Evolutionary conservation across 495 filamentous ascomycete species (phyloP).

Genomic region (Acidiella bohemica): DNA sequence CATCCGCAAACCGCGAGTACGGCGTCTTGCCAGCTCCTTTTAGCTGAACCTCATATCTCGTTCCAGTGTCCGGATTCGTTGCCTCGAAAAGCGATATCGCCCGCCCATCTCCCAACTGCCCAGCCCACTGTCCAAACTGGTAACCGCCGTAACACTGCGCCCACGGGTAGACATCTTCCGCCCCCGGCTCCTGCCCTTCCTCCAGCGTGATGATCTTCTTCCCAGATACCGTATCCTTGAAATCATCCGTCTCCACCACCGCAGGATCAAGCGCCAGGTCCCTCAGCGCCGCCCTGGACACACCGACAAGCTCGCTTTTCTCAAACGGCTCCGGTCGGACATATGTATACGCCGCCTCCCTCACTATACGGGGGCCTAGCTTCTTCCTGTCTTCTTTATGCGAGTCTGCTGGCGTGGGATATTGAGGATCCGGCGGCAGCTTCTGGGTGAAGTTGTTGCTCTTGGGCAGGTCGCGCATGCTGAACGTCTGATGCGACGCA

Average conservation of each 20-base stretch:
- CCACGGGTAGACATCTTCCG: constrained; percentile 78
- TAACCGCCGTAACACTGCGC: constrained; percentile 93
- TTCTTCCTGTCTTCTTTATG: constrained; percentile 62
- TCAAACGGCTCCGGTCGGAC: constrained; percentile 63
- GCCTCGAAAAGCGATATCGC: constrained; percentile 88
- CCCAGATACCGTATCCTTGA: constrained; percentile 61
- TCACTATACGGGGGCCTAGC: constrained; percentile 72
- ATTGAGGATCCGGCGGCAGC: constrained; percentile 63
- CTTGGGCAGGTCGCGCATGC: constrained; percentile 54
- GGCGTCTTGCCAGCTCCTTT: constrained; percentile 90
- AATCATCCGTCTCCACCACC: constrained; percentile 59
- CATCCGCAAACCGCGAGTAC: constrained; percentile 95
- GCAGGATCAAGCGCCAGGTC: constrained; percentile 59
- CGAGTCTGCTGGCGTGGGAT: constrained; percentile 66
- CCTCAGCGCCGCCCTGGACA: constrained; percentile 60
- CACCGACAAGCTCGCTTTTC: constrained; percentile 62
- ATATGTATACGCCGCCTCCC: constrained; percentile 76
- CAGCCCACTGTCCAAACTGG: constrained; percentile 69
- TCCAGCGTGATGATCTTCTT: constrained; percentile 48
- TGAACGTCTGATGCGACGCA: constrained; percentile 4
- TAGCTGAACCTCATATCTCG: constrained; percentile 77
- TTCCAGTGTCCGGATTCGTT: constrained; percentile 58
- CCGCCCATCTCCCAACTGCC: constrained; percentile 87
- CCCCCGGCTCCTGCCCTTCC: constrained; percentile 32
- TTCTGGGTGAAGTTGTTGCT: constrained; percentile 71